Conservation (phyloP, 495 filamentous ascomycete genomes). For the Hypoxylon perforatum region DNA sequence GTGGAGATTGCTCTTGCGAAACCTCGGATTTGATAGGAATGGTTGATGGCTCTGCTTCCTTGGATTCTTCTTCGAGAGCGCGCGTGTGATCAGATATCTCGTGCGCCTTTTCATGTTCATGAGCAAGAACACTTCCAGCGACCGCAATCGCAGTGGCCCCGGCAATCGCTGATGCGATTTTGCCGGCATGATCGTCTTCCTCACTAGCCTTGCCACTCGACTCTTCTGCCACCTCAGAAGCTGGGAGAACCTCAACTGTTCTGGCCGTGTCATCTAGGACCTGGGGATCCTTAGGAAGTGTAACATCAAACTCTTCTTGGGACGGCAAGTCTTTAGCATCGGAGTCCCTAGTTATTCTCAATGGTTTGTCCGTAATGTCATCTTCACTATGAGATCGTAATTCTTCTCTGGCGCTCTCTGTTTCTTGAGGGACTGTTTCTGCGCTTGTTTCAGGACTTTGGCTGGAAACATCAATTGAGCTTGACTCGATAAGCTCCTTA, state of each 20-base stretch:
- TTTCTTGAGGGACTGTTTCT: not conserved
- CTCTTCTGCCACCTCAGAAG: not conserved
- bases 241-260: not conserved
- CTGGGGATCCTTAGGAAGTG: not conserved
- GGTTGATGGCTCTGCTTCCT: not conserved
- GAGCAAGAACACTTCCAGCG: not conserved
- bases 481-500: not conserved
- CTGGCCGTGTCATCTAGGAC: conserved; percentile 3
- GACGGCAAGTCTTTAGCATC: conserved; percentile 1
- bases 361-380: not conserved
- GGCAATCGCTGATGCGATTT: conserved; percentile 5
- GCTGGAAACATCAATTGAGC: not conserved
- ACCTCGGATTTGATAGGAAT: not conserved
- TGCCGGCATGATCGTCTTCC: not conserved
- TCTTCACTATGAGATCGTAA: not conserved
- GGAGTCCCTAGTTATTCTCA: not conserved
- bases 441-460: not conserved
- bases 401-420: conserved; percentile 1
- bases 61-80: not conserved
- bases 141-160: conserved; percentile 14
- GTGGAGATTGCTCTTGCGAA: not conserved
- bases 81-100: conserved; percentile 4
- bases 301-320: conserved; percentile 1
- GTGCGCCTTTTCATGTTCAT: conserved; percentile 2
- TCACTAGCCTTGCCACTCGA: not conserved